A percentile compares a stretch with the other conserved stretches of the same genome.
Conservation (phyloP, 768 basidiomycete genomes). For the Neoboletus subvelutipes region DNA sequence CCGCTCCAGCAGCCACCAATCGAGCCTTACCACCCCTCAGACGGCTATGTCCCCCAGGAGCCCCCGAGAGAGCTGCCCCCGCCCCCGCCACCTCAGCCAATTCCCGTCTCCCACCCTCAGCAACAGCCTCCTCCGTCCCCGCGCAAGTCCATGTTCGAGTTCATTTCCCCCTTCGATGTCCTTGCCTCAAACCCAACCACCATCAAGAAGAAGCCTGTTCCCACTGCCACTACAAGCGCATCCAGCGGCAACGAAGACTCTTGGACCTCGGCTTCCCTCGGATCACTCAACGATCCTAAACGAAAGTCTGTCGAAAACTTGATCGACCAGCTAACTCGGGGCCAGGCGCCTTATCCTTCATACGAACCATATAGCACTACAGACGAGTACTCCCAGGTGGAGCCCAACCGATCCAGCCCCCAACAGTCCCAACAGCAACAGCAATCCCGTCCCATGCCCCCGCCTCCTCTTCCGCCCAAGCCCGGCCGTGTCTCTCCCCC, state of each 20-base stretch:
- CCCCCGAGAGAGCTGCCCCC: conserved; percentile 26
- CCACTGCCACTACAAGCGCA: conserved; percentile 39
- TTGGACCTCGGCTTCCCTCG: conserved; percentile 44
- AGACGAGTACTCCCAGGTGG: conserved; percentile 48
- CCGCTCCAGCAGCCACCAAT: conserved; percentile 36
- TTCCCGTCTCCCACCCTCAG: conserved; percentile 27
- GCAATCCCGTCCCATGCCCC: conserved; percentile 43
- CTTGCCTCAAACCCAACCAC: conserved; percentile 47
- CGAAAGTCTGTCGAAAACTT: conserved; percentile 83
- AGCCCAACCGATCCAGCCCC: conserved; percentile 25
- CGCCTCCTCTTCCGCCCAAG: conserved; percentile 64
- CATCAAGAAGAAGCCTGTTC: conserved; percentile 72
- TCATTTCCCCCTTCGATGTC: conserved; percentile 82
- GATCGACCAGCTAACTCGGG: conserved; percentile 66
- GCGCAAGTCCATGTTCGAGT: conserved; percentile 83
- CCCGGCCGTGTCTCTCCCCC: conserved; percentile 53
- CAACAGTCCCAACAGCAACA: conserved; percentile 28
- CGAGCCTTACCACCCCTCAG: conserved; percentile 41
- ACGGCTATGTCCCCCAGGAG: conserved; percentile 31
- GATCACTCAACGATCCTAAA: conserved; percentile 50
- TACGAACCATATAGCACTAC: conserved; percentile 39
- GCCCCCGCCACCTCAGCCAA: conserved; percentile 19
- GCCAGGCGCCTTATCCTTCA: conserved; percentile 35
- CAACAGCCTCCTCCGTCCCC: conserved; percentile 63
- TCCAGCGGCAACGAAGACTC: conserved; percentile 57